Evolutionary conservation across 1,139 yeast species (phyloP), one percentile per base, ranked within the genome.

Genomic region (Pichia kudriavzevii): DNA sequence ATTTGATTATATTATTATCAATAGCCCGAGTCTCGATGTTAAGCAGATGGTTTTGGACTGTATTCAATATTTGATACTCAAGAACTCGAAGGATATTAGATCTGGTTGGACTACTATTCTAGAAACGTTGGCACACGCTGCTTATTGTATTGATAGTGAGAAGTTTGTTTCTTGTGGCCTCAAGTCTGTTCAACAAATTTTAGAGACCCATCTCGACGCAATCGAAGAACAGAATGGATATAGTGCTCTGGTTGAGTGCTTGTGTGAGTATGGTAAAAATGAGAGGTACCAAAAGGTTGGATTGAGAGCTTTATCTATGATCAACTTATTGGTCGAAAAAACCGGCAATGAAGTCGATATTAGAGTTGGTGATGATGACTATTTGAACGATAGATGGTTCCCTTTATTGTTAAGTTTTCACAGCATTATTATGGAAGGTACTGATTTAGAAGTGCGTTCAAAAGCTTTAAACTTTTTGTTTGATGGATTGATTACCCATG

Each of bases 61-160:
- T 60, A 69, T 88, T 47, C 76, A 79, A 47, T 91, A 85, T 53
- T 81, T 93, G 79, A 76, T 91, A 32, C 66, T 76, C 42, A 79
- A 91, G 12, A 80, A 88, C 51, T 76, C 91, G 6, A 63, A 61
- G 5, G 72, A 74, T 42, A 83, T 93, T 42, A 80, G 75, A 55
- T 87, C 97, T 22, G 99, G 99, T 28, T 93, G 99, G 99, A 75
- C 75, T 43, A 79, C 97, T 1, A 79, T 93, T 42, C 77, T 91
- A 51, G 79, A 77, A 17, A 85, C 87, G 1, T 74, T 88, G 47
- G 66, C 75, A 1, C 73, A 69, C 19, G 83, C 83, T 3, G 82
- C 84, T 1, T 44, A 28, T 14, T 64, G 60, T 32, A 77, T 69
- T 29, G 63, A 61, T 33, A 63, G 49, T 35, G 87, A 78, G 45